Conservation (phyloP, 2,329 filamentous ascomycete genomes). For the Trichophyton benhamiae region DNA sequence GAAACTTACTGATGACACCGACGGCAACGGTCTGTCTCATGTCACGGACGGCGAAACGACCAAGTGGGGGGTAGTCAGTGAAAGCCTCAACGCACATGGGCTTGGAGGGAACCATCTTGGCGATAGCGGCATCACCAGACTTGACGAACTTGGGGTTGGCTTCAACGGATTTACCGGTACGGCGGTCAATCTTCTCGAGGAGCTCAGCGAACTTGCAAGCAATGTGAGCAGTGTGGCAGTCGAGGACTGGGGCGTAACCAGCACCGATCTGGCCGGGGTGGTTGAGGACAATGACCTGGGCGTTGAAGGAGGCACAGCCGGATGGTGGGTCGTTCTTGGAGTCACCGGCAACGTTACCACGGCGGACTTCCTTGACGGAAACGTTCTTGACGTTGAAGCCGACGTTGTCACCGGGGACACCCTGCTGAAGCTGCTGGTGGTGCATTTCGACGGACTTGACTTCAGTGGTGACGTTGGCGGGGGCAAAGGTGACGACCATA, state of each 20-base stretch:
- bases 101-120: constrained; percentile 99
- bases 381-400: constrained; percentile 99
- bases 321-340: constrained; percentile 97
- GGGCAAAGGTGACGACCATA: constrained; percentile 90
- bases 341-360: constrained; percentile 99
- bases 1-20: constrained; percentile 26
- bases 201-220: constrained; percentile 99
- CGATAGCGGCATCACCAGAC: constrained; percentile 99
- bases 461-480: constrained; percentile 98
- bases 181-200: constrained; percentile 99
- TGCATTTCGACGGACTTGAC: constrained; percentile 99
- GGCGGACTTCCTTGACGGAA: constrained; percentile 99
- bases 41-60: constrained; percentile 99
- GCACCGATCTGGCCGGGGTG: constrained; percentile 99
- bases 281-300: constrained; percentile 99
- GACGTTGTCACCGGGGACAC: constrained; percentile 98
- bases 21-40: constrained; percentile 64
- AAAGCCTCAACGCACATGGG: constrained; percentile 99
- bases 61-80: constrained; percentile 98
- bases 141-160: constrained; percentile 97
- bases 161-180: constrained; percentile 97
- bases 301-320: constrained; percentile 88
- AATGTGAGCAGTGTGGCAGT: constrained; percentile 99
- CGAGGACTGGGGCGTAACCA: constrained; percentile 96
- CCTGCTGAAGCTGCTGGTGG: constrained; percentile 95